These are phyloP conservation scores for Globisporangium rhizosaccharum DNA, from an alignment of 352 stramenopile species.

Conservation along the genomic window DNA sequence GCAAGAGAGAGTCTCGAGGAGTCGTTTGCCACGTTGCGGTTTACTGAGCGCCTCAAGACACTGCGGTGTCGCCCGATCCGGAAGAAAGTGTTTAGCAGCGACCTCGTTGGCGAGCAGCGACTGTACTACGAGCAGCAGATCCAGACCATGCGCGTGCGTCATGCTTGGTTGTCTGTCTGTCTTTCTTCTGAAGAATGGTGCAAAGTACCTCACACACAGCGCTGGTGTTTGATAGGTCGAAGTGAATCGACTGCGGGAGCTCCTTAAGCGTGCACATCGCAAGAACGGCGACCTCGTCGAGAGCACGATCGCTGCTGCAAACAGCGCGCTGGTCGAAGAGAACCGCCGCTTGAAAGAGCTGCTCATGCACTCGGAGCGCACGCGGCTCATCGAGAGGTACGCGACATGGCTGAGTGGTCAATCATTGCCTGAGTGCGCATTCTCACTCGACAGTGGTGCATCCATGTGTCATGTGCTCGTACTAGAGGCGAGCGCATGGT, in stretches of 20 bases:
- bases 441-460: neutral
- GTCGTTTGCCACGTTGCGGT: conserved; percentile 63
- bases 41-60: conserved; percentile 59
- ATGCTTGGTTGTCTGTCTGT: neutral
- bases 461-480: neutral
- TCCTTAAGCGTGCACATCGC: conserved; percentile 41
- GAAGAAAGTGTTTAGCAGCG: conserved; percentile 41
- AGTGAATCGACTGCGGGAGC: conserved; percentile 41
- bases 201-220: neutral
- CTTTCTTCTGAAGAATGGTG: neutral
- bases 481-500: conserved; percentile 14
- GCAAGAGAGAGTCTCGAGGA: conserved; percentile 51
- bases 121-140: conserved; percentile 69
- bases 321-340: conserved; percentile 53
- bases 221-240: conserved; percentile 25
- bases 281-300: conserved; percentile 25
- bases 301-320: conserved; percentile 18
- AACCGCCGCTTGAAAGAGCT: conserved; percentile 59
- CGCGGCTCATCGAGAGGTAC: conserved; percentile 38
- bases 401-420: neutral
- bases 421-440: no score
- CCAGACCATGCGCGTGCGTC: conserved; percentile 48
- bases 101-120: conserved; percentile 47
- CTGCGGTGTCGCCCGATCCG: conserved; percentile 51
- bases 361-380: conserved; percentile 45